A percentile compares a stretch with the other conserved stretches of the same genome.
These are phyloP conservation scores for Saccharomycopsis lassenensis DNA, from an alignment of 805 yeast genomes.

Conservation along the genomic window DNA sequence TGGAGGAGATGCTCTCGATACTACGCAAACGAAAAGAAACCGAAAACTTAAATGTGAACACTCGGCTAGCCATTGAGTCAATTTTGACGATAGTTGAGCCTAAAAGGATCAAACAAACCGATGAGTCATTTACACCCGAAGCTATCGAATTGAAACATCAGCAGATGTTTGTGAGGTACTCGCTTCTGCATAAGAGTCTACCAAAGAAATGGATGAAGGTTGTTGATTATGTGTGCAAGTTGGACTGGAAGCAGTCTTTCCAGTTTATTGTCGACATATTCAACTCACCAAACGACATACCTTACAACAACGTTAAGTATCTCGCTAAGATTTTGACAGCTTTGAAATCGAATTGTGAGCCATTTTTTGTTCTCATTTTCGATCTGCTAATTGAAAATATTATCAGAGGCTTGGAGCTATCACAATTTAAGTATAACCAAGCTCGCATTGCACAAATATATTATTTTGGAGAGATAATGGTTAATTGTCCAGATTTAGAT, in stretches of 20 bases:
- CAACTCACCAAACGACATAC: conserved; percentile 49
- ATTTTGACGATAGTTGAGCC: conserved; percentile 46
- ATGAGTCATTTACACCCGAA: too few relatives aligned
- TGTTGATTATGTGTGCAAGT: too few relatives aligned
- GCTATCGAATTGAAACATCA: too few relatives aligned
- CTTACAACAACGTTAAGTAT: conserved; percentile 40
- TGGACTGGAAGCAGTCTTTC: conserved; percentile 37
- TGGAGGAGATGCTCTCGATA: conserved; percentile 46
- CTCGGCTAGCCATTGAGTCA: conserved; percentile 48
- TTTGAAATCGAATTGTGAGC: conserved; percentile 24
- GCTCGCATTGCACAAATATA: conserved; percentile 48
- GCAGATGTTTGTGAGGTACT: too few relatives aligned
- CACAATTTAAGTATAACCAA: conserved; percentile 49
- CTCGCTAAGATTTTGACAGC: conserved; percentile 39
- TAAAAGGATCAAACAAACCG: too few relatives aligned
- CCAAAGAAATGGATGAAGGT: too few relatives aligned
- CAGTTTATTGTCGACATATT: conserved; percentile 29
- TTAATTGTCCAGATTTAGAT: not conserved
- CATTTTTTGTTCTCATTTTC: conserved; percentile 35
- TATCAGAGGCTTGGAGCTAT: conserved; percentile 52
- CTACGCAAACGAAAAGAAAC: conserved; percentile 40
- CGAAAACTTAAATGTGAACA: conserved; percentile 39
- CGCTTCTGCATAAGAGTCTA: too few relatives aligned
- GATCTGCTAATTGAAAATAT: conserved; percentile 60
- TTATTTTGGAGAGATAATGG: conserved; percentile 32